Evolutionary conservation across 495 filamentous ascomycete genomes (phyloP).

Genomic region (Neurospora sp.): DNA sequence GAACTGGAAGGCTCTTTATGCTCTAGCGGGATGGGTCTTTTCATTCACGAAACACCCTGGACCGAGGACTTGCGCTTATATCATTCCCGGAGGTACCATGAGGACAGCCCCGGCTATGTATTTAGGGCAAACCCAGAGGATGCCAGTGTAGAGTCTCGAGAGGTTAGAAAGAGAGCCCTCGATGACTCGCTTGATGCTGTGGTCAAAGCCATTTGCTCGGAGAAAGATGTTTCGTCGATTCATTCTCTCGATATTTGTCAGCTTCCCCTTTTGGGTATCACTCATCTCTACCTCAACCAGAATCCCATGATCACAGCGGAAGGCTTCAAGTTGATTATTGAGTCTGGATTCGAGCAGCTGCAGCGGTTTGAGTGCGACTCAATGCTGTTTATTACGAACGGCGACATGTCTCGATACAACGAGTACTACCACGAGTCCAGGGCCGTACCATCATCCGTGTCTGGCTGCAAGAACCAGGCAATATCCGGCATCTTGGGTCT

Average conservation of each 20-base stretch:
- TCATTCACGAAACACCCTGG: not conserved
- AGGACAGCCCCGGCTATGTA: not conserved
- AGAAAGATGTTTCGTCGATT: not conserved
- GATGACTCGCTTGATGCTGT: not conserved
- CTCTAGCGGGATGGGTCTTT: not conserved
- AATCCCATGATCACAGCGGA: constrained; percentile 24
- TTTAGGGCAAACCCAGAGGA: not conserved
- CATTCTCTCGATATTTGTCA: constrained; percentile 9
- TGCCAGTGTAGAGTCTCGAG: not conserved
- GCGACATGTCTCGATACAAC: not conserved
- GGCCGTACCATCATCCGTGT: not conserved
- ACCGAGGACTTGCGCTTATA: not conserved
- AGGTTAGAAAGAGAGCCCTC: not conserved
- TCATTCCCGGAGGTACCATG: not conserved
- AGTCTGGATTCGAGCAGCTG: constrained; percentile 22
- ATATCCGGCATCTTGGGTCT: constrained; percentile 26
- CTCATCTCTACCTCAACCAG: constrained; percentile 33
- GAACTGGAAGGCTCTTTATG: not conserved
- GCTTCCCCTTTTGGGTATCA: constrained; percentile 16
- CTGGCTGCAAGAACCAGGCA: not conserved
- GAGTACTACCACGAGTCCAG: not conserved
- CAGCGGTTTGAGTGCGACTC: constrained; percentile 36
- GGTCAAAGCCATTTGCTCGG: not conserved
- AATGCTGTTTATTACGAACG: not conserved
- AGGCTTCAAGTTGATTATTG: constrained; percentile 22